Base-by-base conservation (phyloP, 2,329 filamentous ascomycete genomes). In the Pseudogymnoascus sp. region DNA sequence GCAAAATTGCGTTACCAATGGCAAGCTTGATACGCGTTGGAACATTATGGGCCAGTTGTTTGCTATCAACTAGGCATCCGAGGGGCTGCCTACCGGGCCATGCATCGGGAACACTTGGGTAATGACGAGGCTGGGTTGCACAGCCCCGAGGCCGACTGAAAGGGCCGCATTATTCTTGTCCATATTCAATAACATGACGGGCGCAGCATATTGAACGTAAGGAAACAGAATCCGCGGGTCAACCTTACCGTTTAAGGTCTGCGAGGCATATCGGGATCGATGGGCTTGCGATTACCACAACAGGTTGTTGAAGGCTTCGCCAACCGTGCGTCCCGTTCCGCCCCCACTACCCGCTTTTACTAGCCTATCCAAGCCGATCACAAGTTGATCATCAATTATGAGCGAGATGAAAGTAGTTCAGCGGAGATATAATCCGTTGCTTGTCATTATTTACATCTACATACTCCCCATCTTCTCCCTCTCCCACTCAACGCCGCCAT, bases 361-460 rank as follows among this genome's bases (percentile, higher is more conserved):
- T 55, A 55, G 45, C 45, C 45, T 55, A 33, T 31, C 27, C n/a
- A 52, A 31, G 42, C 27, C 45, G 6, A 8, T 8, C 12, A 12
- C 45, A 55, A 33, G 45, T 5, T 31, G 27, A 55, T 55, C 45
- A 31, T 10, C 4, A 52, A 33, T 55, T 18, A 55, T 55, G 27
- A 12, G 8, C 7, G 45, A 33, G 45, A 18, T n/a, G 27, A 55
- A 55, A n/a, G 9, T 55, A 1, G 45, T 55, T 55, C 27, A 55
- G 27, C 45, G 27, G 45, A 55, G 45, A 21, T 55, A 33, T 55
- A 55, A 33, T 55, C 27, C 27, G 45, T 55, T 33, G 13, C 45
- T 55, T 55, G 27, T 55, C 45, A 55, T 55, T 55, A 13, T 31
- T 55, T 55, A 55, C 45, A 31, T 55, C 45, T 55, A 55, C 27